phyloP scores from a whole-genome alignment of 495 filamentous ascomycete genomes.

The Cudoniella acicularis region DNA sequence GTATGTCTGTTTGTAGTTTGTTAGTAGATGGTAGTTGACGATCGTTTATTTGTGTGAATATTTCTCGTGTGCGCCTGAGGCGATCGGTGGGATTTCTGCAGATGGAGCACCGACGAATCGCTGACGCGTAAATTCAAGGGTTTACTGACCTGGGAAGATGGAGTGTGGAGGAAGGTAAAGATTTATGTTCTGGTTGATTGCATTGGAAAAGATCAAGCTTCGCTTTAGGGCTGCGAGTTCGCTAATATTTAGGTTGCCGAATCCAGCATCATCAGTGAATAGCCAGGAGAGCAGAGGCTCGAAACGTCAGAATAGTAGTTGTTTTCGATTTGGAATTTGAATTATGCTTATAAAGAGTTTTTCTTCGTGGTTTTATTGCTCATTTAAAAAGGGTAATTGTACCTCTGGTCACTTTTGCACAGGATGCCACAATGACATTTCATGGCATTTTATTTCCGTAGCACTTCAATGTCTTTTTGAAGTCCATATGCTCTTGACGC shows the following conservation, averaged over 20 bases:
- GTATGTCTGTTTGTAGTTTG: constrained; percentile 18
- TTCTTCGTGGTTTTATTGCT: background rate
- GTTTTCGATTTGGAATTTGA: too few relatives aligned
- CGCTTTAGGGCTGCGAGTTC: constrained; percentile 16
- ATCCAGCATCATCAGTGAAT: background rate
- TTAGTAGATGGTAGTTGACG: constrained; percentile 19
- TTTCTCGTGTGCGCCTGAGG: constrained; percentile 19
- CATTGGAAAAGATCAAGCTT: constrained; percentile 3
- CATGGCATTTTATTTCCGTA: constrained; percentile 9
- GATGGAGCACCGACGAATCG: background rate
- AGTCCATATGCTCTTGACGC: constrained; percentile 31
- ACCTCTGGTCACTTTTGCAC: background rate
- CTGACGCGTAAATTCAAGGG: background rate
- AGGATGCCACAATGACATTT: background rate
- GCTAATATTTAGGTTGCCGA: constrained; percentile 21
- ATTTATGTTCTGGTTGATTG: constrained; percentile 6
- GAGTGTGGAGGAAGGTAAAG: background rate
- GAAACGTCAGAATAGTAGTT: too few relatives aligned
- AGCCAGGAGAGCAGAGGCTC: too few relatives aligned
- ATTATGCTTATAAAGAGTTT: too few relatives aligned
- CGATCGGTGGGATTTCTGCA: background rate
- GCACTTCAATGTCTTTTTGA: constrained; percentile 26
- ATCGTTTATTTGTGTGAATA: constrained; percentile 9
- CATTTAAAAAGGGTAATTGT: background rate
- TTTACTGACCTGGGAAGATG: constrained; percentile 19